A percentile compares a stretch with the other conserved stretches of the same genome.
Evolutionary conservation across 805 yeast genomes (phyloP).

Genomic region (Ogataea trehalophila): DNA sequence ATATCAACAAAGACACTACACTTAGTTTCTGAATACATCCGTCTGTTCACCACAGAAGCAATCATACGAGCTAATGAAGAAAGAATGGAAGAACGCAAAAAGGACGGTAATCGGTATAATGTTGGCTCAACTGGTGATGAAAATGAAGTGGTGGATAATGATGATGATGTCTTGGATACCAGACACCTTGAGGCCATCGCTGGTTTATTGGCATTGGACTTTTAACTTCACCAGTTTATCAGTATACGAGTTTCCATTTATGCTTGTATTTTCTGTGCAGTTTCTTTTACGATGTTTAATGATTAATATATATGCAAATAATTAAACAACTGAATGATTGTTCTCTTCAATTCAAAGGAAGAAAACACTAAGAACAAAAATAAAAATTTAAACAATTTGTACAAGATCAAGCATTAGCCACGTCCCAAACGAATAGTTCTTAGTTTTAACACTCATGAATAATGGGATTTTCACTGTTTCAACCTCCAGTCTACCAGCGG

Average conservation of each 20-base stretch:
- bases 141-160: constrained; percentile 15
- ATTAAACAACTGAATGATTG: too few relatives aligned
- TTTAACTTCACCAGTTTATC: constrained; percentile 25
- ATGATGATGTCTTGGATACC: constrained; percentile 42
- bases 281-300: too few relatives aligned
- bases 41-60: constrained; percentile 56
- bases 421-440: neutral
- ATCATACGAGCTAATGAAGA: constrained; percentile 53
- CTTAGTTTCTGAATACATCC: constrained; percentile 48
- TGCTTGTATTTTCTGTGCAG: too few relatives aligned
- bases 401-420: constrained; percentile 1
- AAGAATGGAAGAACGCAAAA: constrained; percentile 26
- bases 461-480: constrained; percentile 15
- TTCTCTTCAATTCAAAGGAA: too few relatives aligned
- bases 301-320: too few relatives aligned
- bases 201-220: constrained; percentile 54
- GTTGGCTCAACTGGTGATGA: constrained; percentile 33
- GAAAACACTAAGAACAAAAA: too few relatives aligned
- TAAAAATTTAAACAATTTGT: constrained; percentile 2
- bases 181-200: constrained; percentile 51
- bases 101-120: constrained; percentile 14
- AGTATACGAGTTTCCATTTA: too few relatives aligned
- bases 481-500: neutral
- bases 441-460: constrained; percentile 16
- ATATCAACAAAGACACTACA: constrained; percentile 46